A percentile compares a stretch with the other conserved stretches of the same genome.
Evolutionary conservation across 257 asterid genomes (phyloP).

Genomic region (Solanum medicagineum): DNA sequence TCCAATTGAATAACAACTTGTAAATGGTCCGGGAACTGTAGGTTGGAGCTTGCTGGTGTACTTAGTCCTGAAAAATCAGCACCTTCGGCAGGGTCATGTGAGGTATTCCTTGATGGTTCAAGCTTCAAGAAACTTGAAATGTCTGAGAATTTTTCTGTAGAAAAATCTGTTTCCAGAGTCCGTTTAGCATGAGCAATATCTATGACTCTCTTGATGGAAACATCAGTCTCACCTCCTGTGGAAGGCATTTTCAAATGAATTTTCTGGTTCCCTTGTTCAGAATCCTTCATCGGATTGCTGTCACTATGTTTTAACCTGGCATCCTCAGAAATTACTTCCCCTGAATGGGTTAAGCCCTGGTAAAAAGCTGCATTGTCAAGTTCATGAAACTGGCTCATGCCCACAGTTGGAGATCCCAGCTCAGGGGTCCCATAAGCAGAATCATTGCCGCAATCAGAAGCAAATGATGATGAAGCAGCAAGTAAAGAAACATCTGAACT

Average conservation of each 20-base stretch:
- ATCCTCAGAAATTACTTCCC: slow-evolving; percentile 12
- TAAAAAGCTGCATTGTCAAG: slow-evolving; percentile 9
- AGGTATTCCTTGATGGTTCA: slow-evolving; percentile 2
- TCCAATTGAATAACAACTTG: slow-evolving; percentile 26
- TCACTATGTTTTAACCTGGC: slow-evolving; percentile 8
- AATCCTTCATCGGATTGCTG: slow-evolving; percentile 8
- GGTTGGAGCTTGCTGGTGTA: slow-evolving; percentile 7
- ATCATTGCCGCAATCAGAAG: slow-evolving; percentile 19
- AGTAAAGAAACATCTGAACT: slow-evolving; percentile 18
- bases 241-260: not conserved
- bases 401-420: slow-evolving; percentile 10
- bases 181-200: not conserved
- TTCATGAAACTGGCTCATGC: slow-evolving; percentile 4
- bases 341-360: slow-evolving; percentile 5
- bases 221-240: not conserved
- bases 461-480: slow-evolving; percentile 16
- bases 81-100: slow-evolving; percentile 18
- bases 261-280: slow-evolving; percentile 8
- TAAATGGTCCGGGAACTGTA: slow-evolving; percentile 13
- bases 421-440: slow-evolving; percentile 30
- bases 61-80: slow-evolving; percentile 11
- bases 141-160: not conserved
- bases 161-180: slow-evolving; percentile 9
- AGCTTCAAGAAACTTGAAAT: not conserved
- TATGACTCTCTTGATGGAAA: not conserved